A percentile compares a stretch with the other conserved stretches of the same genome.
Conservation (phyloP, 1,284 basidiomycete genomes). For the Malassezia furfur region DNA sequence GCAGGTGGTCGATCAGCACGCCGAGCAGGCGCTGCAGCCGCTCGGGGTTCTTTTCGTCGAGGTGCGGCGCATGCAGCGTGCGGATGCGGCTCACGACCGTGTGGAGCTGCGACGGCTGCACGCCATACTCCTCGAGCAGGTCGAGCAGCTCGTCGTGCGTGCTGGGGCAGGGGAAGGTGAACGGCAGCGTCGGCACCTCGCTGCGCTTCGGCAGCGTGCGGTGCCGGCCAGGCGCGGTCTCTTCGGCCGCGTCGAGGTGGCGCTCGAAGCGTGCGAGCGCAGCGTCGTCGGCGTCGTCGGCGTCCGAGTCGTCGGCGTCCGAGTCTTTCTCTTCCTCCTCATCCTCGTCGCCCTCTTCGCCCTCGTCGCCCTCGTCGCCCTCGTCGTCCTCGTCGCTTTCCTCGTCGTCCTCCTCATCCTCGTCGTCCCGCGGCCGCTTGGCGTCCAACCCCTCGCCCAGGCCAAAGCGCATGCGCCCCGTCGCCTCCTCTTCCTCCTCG, state of each 20-base stretch:
- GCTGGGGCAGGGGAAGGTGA: conserved; percentile 78
- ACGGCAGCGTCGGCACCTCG: conserved; percentile 56
- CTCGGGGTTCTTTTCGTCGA: conserved; percentile 80
- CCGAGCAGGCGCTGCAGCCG: conserved; percentile 59
- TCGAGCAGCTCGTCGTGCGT: conserved; percentile 79
- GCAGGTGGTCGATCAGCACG: conserved; percentile 82
- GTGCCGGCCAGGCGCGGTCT: conserved; percentile 12
- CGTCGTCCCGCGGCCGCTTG: conserved; percentile 46
- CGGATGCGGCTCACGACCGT: conserved; percentile 83
- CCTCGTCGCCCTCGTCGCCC: conserved; percentile 36
- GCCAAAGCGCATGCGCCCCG: conserved; percentile 16
- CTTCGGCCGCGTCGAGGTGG: conserved; percentile 22
- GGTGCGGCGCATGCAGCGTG: conserved; percentile 77
- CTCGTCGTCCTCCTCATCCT: conserved; percentile 70
- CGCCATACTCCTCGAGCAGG: conserved; percentile 61
- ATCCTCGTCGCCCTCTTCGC: conserved; percentile 41
- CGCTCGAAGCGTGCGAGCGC: conserved; percentile 28
- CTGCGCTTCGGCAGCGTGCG: conserved; percentile 2
- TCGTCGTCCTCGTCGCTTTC: conserved; percentile 14
- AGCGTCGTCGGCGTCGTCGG: conserved; percentile 28
- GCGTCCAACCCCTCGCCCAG: conserved; percentile 5
- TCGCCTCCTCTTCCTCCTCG: conserved; percentile 45
- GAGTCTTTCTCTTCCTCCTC: conserved; percentile 47
- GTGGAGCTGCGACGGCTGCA: conserved; percentile 56
- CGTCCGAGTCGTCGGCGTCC: conserved; percentile 28